A percentile compares a stretch with the other conserved stretches of the same genome.
Evolutionary conservation across 164 flowering plant species (phyloP).

Genomic region (Nymphaea colorata): DNA sequence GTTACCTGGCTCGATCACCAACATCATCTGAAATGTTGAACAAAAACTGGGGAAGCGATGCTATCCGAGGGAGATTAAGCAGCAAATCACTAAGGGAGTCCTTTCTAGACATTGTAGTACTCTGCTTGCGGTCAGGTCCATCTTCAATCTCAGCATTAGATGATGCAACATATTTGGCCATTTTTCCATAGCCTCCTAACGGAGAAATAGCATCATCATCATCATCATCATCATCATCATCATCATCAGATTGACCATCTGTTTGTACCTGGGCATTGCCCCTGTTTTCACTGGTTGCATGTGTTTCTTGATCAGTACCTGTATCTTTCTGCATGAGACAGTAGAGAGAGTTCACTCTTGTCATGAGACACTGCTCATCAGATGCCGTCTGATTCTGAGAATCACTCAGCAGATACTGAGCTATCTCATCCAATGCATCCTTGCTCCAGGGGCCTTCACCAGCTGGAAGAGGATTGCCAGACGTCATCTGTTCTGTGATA

Average conservation of each 20-base stretch:
- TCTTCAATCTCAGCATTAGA: conserved; percentile 20
- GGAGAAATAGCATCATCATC: conserved; percentile 4
- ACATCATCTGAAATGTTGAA: conserved; percentile 63
- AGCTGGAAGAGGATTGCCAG: conserved; percentile 31
- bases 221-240: background rate
- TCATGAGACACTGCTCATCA: conserved; percentile 67
- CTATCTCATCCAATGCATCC: conserved; percentile 47
- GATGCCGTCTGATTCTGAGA: conserved; percentile 38
- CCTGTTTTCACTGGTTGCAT: conserved; percentile 12
- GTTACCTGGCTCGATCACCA: conserved; percentile 31
- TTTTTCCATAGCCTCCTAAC: conserved; percentile 2
- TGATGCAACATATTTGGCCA: conserved; percentile 3
- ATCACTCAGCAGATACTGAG: conserved; percentile 57
- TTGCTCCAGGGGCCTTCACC: conserved; percentile 22
- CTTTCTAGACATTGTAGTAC: conserved; percentile 49
- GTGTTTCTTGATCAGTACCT: conserved; percentile 17
- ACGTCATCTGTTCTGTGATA: conserved; percentile 48
- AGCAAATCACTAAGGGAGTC: conserved; percentile 75
- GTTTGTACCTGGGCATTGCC: conserved; percentile 9
- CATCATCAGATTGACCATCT: conserved; percentile 4
- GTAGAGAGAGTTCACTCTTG: conserved; percentile 80
- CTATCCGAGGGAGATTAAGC: conserved; percentile 76
- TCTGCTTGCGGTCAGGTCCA: conserved; percentile 24
- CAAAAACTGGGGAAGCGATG: conserved; percentile 76
- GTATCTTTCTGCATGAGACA: conserved; percentile 65